A percentile compares a stretch with the other conserved stretches of the same genome.
These are phyloP conservation scores for Nakazawaea wyomingensis DNA, from an alignment of 805 yeast genomes.

Conservation along the genomic window DNA sequence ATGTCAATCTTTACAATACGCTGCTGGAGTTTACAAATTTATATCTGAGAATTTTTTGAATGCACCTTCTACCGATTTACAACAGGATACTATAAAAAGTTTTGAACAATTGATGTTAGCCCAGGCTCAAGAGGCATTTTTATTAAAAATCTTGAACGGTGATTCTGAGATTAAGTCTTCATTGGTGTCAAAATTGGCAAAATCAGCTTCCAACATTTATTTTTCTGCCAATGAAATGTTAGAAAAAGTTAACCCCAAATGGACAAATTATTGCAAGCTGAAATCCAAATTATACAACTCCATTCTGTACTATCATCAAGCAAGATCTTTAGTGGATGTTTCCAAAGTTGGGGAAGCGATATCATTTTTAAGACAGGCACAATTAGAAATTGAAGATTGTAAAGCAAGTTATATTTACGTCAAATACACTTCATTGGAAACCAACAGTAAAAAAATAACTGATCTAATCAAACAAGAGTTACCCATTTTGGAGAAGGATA, in stretches of 20 bases:
- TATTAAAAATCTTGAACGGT: constrained; percentile 51
- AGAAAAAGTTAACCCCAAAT: constrained; percentile 31
- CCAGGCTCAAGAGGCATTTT: constrained; percentile 84
- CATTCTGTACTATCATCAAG: constrained; percentile 56
- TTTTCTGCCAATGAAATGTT: constrained; percentile 44
- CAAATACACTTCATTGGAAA: constrained; percentile 19
- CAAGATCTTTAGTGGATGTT: constrained; percentile 45
- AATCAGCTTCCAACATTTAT: constrained; percentile 53
- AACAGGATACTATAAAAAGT: constrained; percentile 61
- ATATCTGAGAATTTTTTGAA: constrained; percentile 78
- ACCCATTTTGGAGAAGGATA: constrained; percentile 61
- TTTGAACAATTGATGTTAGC: constrained; percentile 66
- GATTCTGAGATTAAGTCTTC: constrained; percentile 49
- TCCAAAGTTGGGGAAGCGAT: constrained; percentile 74
- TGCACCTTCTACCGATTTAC: constrained; percentile 79
- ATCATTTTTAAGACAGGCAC: constrained; percentile 53
- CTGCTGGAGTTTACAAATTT: constrained; percentile 73
- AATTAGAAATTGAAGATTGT: constrained; percentile 28
- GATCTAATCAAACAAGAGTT: constrained; percentile 29
- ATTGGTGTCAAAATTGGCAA: constrained; percentile 70
- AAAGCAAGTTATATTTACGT: constrained; percentile 16
- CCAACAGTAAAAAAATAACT: constrained; percentile 22
- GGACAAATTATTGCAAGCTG: constrained; percentile 47
- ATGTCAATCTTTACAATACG: constrained; percentile 57
- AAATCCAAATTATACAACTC: constrained; percentile 55